A percentile compares a stretch with the other conserved stretches of the same genome.
Conservation (phyloP, 148 eudicot genomes). For the Silene latifolia region DNA sequence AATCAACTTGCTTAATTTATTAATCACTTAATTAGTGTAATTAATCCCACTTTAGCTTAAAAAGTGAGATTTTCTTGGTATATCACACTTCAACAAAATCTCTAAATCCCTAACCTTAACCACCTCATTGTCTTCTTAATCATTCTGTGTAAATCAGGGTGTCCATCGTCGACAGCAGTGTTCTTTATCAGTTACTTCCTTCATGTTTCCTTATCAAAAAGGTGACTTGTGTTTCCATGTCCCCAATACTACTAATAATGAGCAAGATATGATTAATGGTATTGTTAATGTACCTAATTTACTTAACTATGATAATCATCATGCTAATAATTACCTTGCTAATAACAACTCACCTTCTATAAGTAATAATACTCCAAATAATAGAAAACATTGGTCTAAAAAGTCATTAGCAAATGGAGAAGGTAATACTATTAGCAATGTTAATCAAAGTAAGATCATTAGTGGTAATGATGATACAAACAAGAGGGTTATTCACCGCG, state of each 20-base stretch:
- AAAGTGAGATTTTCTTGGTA: constrained; percentile 20
- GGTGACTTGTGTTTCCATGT: constrained; percentile 27
- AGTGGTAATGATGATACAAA: not conserved
- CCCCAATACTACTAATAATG: constrained; percentile 14
- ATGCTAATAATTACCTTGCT: not conserved
- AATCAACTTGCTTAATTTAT: constrained; percentile 6
- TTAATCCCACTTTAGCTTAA: constrained; percentile 7
- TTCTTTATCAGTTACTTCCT: too few relatives aligned
- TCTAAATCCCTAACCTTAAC: constrained; percentile 24
- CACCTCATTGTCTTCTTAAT: not conserved
- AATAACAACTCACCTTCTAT: not conserved
- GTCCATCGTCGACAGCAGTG: too few relatives aligned
- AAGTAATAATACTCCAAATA: not conserved
- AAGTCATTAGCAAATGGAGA: not conserved
- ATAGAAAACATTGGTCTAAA: not conserved
- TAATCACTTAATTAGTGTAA: constrained; percentile 4
- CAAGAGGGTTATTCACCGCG: constrained; percentile 45
- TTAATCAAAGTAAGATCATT: not conserved
- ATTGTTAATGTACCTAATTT: not conserved
- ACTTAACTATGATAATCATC: not conserved
- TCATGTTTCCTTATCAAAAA: constrained; percentile 26
- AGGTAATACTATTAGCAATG: not conserved
- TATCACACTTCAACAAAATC: constrained; percentile 16
- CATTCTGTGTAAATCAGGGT: too few relatives aligned
- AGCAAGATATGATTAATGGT: not conserved